Evolutionary conservation across 768 basidiomycete genomes (phyloP).

Genomic region (Dacryopinax spathularia): DNA sequence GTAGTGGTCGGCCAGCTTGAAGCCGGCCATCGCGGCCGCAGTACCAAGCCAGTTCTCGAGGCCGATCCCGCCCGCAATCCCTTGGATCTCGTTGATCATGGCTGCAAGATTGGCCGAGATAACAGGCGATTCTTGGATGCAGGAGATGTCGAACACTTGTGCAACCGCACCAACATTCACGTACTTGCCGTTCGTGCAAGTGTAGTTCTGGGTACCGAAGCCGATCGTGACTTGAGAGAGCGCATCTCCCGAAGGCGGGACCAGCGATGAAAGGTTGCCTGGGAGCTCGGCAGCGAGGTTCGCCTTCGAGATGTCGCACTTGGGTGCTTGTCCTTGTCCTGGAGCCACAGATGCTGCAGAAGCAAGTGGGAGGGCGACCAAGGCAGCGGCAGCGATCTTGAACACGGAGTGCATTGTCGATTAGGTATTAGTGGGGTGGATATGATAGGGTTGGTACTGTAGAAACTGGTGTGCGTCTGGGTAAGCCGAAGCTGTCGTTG

Average conservation of each 20-base stretch:
- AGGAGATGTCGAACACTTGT: constrained; percentile 24
- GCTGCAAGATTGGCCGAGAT: constrained; percentile 8
- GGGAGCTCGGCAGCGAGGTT: not conserved
- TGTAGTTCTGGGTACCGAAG: constrained; percentile 33
- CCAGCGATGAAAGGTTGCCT: constrained; percentile 7
- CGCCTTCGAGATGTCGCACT: not conserved
- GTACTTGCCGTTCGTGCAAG: constrained; percentile 27
- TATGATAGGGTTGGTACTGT: not conserved
- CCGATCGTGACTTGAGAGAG: constrained; percentile 24
- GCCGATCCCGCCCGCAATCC: not conserved
- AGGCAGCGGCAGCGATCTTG: not conserved
- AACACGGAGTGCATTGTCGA: not conserved
- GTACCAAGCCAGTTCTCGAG: not conserved
- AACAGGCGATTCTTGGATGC: constrained; percentile 14
- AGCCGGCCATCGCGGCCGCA: not conserved
- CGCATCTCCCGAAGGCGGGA: constrained; percentile 10
- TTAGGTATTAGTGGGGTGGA: not conserved
- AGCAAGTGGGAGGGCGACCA: not conserved
- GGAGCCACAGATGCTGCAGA: not conserved
- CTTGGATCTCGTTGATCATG: not conserved
- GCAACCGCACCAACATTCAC: constrained; percentile 36
- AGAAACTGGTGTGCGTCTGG: not conserved
- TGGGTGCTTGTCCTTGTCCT: not conserved
- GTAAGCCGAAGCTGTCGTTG: no score
- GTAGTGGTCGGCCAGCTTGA: constrained; percentile 11